These are phyloP conservation scores for Talaromyces atroroseus DNA, from an alignment of 2,329 filamentous ascomycete species.

Conservation along the genomic window DNA sequence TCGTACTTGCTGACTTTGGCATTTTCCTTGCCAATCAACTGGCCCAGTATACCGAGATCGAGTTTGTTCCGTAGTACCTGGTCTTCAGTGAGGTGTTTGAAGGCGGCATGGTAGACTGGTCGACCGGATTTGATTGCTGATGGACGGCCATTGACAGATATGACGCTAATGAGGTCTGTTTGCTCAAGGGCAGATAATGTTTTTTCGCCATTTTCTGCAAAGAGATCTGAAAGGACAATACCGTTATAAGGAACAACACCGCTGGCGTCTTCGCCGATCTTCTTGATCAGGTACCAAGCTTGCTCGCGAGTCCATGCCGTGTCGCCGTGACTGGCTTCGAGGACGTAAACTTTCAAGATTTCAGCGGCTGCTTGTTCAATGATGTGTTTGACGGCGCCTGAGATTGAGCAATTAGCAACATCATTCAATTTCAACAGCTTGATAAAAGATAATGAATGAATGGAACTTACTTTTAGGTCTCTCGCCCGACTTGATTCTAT, in stretches of 20 bases:
- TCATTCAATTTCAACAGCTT: neutral
- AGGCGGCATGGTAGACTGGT: constrained; percentile 81
- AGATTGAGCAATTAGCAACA: constrained; percentile 17
- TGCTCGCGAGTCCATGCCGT: constrained; percentile 72
- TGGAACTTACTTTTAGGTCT: constrained; percentile 54
- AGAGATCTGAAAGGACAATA: constrained; percentile 69
- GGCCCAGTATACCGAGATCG: constrained; percentile 63
- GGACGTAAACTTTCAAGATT: constrained; percentile 86
- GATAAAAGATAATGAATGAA: constrained; percentile 8
- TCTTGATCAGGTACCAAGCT: constrained; percentile 82
- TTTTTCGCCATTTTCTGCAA: constrained; percentile 64
- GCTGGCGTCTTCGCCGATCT: constrained; percentile 61
- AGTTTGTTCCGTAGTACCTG: constrained; percentile 67
- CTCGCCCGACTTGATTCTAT: constrained; percentile 81
- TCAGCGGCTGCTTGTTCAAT: constrained; percentile 83
- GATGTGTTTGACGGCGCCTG: constrained; percentile 77
- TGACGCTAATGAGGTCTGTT: constrained; percentile 77
- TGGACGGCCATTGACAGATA: constrained; percentile 68
- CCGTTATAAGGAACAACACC: constrained; percentile 72
- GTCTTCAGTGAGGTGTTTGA: constrained; percentile 66
- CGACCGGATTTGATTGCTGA: constrained; percentile 72
- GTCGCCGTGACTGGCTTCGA: constrained; percentile 48
- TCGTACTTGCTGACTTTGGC: constrained; percentile 74
- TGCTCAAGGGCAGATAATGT: constrained; percentile 76
- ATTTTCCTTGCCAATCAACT: constrained; percentile 66